These are phyloP conservation scores for Magnusiomyces ingens DNA, from an alignment of 1,139 yeast species.

Conservation along the genomic window DNA sequence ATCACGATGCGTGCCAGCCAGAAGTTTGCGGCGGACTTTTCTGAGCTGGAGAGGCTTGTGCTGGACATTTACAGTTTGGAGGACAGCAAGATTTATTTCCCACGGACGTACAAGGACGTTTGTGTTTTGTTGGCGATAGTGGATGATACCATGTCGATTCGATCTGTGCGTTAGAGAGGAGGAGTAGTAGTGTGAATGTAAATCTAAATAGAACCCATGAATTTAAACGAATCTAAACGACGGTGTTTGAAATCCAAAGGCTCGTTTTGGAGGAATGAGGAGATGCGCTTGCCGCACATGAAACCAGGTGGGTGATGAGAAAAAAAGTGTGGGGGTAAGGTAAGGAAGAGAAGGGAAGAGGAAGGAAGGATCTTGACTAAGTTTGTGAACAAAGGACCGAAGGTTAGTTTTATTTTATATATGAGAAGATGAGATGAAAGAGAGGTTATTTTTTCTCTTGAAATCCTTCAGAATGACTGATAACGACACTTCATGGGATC, in stretches of 20 bases:
- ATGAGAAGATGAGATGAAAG: too few relatives aligned
- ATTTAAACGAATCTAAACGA: too few relatives aligned
- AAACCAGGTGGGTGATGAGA: background rate
- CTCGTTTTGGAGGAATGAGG: background rate
- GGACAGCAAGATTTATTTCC: slow-evolving; percentile 18
- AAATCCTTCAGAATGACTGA: too few relatives aligned
- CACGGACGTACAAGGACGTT: slow-evolving; percentile 14
- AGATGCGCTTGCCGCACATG: background rate
- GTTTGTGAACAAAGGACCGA: too few relatives aligned
- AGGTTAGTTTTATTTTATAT: too few relatives aligned
- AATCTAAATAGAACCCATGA: too few relatives aligned
- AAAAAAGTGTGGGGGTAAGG: background rate
- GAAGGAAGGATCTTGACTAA: too few relatives aligned
- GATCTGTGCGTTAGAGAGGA: slow-evolving; percentile 6
- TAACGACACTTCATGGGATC: too few relatives aligned
- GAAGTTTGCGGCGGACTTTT: slow-evolving; percentile 30
- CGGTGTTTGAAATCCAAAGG: too few relatives aligned
- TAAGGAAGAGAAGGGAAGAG: too few relatives aligned
- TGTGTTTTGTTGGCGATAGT: slow-evolving; percentile 15
- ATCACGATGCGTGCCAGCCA: slow-evolving; percentile 31
- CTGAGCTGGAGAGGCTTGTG: slow-evolving; percentile 23
- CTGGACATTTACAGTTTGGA: slow-evolving; percentile 18
- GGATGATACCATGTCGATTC: slow-evolving; percentile 11
- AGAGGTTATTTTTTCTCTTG: too few relatives aligned
- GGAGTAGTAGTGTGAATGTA: too few relatives aligned